A percentile compares a stretch with the other conserved stretches of the same genome.
Conservation (phyloP, 2,329 filamentous ascomycete species). For the Hypoxylon sp. region DNA sequence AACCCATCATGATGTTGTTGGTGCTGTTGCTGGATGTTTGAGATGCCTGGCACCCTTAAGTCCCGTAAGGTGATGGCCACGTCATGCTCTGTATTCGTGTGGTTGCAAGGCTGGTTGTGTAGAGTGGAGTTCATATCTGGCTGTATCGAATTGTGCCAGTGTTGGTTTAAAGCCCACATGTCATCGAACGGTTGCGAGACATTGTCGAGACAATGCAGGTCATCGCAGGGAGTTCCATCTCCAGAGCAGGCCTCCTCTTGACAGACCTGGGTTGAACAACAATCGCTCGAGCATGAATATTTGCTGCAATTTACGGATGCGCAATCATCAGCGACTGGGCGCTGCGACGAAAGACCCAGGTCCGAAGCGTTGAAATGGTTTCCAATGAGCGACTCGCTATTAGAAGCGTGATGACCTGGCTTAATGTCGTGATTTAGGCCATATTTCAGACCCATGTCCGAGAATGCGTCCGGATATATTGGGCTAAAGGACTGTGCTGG, state of each 20-base stretch:
- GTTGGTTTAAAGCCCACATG: conserved; percentile 39
- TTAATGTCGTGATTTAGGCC: conserved; percentile 26
- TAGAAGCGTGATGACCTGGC: conserved; percentile 29
- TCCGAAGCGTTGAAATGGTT: conserved; percentile 44
- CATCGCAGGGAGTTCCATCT: conserved; percentile 50
- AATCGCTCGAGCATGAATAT: conserved; percentile 47
- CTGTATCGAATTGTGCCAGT: conserved; percentile 36
- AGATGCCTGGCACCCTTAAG: conserved; percentile 46
- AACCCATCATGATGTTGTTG: conserved; percentile 36
- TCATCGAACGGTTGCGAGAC: conserved; percentile 28
- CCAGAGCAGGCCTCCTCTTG: conserved; percentile 52
- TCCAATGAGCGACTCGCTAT: conserved; percentile 30
- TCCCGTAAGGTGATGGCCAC: conserved; percentile 51
- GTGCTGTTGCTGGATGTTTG: conserved; percentile 26
- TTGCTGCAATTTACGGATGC: conserved; percentile 48
- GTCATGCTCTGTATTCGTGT: conserved; percentile 51
- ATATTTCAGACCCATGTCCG: conserved; percentile 28
- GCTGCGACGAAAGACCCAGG: conserved; percentile 31
- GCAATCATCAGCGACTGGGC: conserved; percentile 42
- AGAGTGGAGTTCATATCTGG: conserved; percentile 24
- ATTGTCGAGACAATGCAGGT: conserved; percentile 48
- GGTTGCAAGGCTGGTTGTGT: conserved; percentile 36
- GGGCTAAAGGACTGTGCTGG: conserved; percentile 13
- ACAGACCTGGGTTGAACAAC: conserved; percentile 48
- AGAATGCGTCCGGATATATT: conserved; percentile 28